Base-by-base conservation (phyloP, 1,139 yeast genomes). In the Scheffersomyces cryptocercus region DNA sequence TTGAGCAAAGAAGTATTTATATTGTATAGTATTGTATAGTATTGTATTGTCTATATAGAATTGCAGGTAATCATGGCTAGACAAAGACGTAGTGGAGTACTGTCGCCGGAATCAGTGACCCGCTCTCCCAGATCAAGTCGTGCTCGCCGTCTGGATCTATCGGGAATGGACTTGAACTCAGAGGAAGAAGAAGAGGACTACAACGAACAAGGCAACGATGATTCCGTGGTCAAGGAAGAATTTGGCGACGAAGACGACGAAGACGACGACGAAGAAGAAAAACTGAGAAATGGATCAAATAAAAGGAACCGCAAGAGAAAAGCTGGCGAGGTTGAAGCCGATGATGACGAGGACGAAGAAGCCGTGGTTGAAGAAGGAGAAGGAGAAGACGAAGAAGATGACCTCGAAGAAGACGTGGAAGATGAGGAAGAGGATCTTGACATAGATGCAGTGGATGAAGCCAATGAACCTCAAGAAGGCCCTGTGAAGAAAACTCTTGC, bases 111-210 rank as follows among this genome's bases (percentile, higher is more conserved):
- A 32, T 36, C 37, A 4, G 26, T 6, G 26, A 31, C 44, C 14
- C 41, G 51, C 11, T 49, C 62, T n/a, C 58, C 61, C 9, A 47
- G 64, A 28, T 45, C 53, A 6, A 40, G 62, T 4, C 52, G 62
- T 12, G 40, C 53, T n/a, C 53, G 52, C 37, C 48, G 59, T 24
- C 40, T 57, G 5, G 57, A 59, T 40, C 55, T 65, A 30, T 58
- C 69, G 2, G 70, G 68, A 2, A 51, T 65, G 48, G 72, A 65
- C 43, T 45, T 62, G 20, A 63, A 53, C 34, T 58, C 61, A 6
- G 55, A 52, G 8, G 58, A 53, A 28, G 46, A 38, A 26, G 39
- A 26, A 10, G 44, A 45, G 16, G 45, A 43, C 20, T 30, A 43
- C 32, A 50, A 44, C 13, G 42, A 38, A 26, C 39, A 38, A 4